These are phyloP conservation scores for Tympanopsis confertula DNA, from an alignment of 2,329 filamentous ascomycete species.

Conservation along the genomic window DNA sequence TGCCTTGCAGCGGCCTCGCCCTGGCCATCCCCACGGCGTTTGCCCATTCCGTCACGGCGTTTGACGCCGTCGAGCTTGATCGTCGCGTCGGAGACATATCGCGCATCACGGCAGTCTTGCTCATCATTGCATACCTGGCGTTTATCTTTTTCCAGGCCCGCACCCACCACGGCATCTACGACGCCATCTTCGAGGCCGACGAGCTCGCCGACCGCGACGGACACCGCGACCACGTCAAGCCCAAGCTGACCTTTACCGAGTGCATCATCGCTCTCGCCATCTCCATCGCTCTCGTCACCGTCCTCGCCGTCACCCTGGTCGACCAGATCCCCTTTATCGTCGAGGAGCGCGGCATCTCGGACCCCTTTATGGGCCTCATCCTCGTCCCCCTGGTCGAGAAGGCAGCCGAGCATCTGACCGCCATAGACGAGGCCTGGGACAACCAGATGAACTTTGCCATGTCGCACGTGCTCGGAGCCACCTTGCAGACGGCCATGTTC, in stretches of 20 bases:
- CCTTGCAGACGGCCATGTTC: conserved; percentile 79
- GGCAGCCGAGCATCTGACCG: conserved; percentile 73
- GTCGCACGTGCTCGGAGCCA: conserved; percentile 75
- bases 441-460: conserved; percentile 77
- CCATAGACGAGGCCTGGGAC: conserved; percentile 75
- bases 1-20: conserved; percentile 35
- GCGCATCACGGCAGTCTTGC: conserved; percentile 43
- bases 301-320: conserved; percentile 56
- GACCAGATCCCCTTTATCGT: conserved; percentile 38
- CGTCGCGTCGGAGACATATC: conserved; percentile 40
- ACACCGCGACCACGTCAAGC: conserved; percentile 39
- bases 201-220: conserved; percentile 25
- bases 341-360: conserved; percentile 13
- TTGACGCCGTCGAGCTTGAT: conserved; percentile 15
- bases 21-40: conserved; percentile 24
- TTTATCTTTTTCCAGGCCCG: conserved; percentile 45
- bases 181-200: conserved; percentile 44
- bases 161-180: conserved; percentile 48
- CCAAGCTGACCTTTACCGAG: conserved; percentile 49
- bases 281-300: conserved; percentile 54
- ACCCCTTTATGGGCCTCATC: conserved; percentile 57
- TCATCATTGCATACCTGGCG: conserved; percentile 42
- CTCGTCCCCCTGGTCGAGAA: conserved; percentile 76
- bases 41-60: conserved; percentile 1
- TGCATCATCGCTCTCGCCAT: conserved; percentile 40